Percentiles rank a stretch among this genome's conserved stretches.
phyloP scores from a whole-genome alignment of 1,284 basidiomycete genomes.

The Xerocomus nothofagi region DNA sequence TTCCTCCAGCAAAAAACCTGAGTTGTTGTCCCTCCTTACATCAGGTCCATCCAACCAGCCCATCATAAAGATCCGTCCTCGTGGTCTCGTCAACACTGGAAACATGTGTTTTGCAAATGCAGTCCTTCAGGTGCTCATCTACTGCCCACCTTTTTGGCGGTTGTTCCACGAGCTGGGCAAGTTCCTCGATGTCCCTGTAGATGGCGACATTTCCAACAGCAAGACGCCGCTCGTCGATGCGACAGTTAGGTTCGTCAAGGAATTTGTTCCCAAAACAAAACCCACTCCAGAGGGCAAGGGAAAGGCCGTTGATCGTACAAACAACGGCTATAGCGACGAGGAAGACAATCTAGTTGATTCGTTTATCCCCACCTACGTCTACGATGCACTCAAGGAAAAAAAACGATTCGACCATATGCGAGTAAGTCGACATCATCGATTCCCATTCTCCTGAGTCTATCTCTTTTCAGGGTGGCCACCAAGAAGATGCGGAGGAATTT shows the following conservation, averaged over 20 bases:
- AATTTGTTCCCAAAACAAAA: conserved; percentile 54
- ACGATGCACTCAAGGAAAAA: conserved; percentile 95
- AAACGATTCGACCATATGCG: conserved; percentile 93
- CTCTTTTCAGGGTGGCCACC: conserved; percentile 75
- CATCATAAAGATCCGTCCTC: conserved; percentile 52
- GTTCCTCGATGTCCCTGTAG: conserved; percentile 37
- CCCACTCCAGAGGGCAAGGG: conserved; percentile 32
- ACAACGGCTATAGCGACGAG: conserved; percentile 27
- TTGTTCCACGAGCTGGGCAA: conserved; percentile 76
- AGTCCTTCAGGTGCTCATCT: conserved; percentile 88
- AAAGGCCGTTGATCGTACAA: conserved; percentile 32
- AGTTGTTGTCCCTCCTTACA: conserved; percentile 58
- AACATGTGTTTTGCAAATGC: conserved; percentile 99
- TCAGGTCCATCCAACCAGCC: conserved; percentile 41
- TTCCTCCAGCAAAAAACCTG: conserved; percentile 49
- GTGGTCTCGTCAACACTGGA: conserved; percentile 92
- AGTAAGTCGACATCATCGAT: conserved; percentile 45
- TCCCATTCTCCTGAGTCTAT: not conserved
- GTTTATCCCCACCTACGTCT: conserved; percentile 88
- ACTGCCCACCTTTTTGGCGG: conserved; percentile 83
- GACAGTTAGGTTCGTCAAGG: conserved; percentile 77
- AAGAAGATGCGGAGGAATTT: conserved; percentile 99
- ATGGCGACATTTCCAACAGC: conserved; percentile 44
- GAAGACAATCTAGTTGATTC: conserved; percentile 52
- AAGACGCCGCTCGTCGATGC: conserved; percentile 83